Evolutionary conservation across 2,329 filamentous ascomycete genomes (phyloP).

Genomic region (Sarocladium kiliense): DNA sequence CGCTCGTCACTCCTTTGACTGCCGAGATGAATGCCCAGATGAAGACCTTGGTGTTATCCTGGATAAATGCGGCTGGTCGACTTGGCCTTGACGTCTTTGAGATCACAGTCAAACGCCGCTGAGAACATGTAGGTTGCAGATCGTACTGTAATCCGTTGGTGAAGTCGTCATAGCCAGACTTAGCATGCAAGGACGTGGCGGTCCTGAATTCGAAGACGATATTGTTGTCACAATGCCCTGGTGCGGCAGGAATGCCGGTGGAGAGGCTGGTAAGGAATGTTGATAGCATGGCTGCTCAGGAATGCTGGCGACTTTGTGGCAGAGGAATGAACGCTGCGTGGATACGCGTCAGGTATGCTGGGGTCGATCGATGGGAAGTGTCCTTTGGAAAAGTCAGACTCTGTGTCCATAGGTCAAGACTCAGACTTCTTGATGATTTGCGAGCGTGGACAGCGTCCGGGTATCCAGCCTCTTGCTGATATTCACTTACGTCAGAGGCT

Average conservation of each 20-base stretch:
- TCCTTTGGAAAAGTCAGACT: not conserved
- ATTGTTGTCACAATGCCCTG: not conserved
- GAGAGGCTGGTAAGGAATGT: not conserved
- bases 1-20: not conserved
- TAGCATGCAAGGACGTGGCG: not conserved
- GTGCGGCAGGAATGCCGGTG: slow-evolving; percentile 4
- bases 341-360: not conserved
- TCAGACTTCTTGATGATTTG: not conserved
- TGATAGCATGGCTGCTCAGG: not conserved
- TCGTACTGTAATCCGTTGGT: not conserved
- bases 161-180: not conserved
- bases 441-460: not conserved
- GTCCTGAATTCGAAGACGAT: not conserved
- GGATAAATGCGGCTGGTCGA: not conserved
- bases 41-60: not conserved
- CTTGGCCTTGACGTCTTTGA: not conserved
- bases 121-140: slow-evolving; percentile 1
- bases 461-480: not conserved
- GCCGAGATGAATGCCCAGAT: not conserved
- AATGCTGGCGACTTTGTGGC: not conserved
- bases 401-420: not conserved
- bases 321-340: not conserved
- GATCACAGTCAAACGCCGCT: slow-evolving; percentile 6
- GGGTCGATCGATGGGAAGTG: not conserved
- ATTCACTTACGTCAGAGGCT: not conserved